Evolutionary conservation across 129 eudicot genomes (phyloP), one percentile per base, ranked within the genome.

Genomic region (Flaveria robusta): DNA sequence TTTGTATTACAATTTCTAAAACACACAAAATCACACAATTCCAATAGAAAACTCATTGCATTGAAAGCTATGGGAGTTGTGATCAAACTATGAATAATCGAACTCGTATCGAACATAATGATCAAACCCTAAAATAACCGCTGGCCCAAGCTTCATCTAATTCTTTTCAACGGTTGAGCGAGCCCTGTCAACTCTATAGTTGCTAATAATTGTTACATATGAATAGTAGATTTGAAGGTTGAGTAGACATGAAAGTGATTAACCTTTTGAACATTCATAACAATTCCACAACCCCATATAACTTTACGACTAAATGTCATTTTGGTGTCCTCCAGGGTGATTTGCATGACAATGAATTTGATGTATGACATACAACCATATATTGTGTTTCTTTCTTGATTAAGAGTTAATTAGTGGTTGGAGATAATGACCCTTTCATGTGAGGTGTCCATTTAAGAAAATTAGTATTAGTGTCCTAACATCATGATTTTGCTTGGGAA

Each of bases 231-330:
- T 22, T 56, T 22, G 65, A 58, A 27, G 3, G 26, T 60, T 26
- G 41, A 60, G 9, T 60, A 60, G 67, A 60, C 67, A 60, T 60
- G 39, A 60, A 24, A 60, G 67, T 60, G 67, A 26, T 60, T 26
- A 27, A 60, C 41, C 26, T 60, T 58, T 26, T 26, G 67, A 60
- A 60, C 67, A 60, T 60, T 60, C 67, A 22, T 24, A 24, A 60
- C 41, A 60, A 60, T 1, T 60, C 67, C 18, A 60, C 26, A 26
- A 31, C 39, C 9, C 41, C 19, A 60, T 13, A 60, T 60, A 60
- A 60, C 67, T 60, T 60, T 60, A 60, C 41, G 67, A 60, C 67
- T 27, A 60, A 60, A 60, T 26, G 67, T 60, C 67, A 60, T 26
- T 22, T 23, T 58, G 37, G 65, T 58, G 34, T 23, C 65, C 7